phyloP scores from a whole-genome alignment of 2,329 filamentous ascomycete species.

The Zymoseptoria passerinii region DNA sequence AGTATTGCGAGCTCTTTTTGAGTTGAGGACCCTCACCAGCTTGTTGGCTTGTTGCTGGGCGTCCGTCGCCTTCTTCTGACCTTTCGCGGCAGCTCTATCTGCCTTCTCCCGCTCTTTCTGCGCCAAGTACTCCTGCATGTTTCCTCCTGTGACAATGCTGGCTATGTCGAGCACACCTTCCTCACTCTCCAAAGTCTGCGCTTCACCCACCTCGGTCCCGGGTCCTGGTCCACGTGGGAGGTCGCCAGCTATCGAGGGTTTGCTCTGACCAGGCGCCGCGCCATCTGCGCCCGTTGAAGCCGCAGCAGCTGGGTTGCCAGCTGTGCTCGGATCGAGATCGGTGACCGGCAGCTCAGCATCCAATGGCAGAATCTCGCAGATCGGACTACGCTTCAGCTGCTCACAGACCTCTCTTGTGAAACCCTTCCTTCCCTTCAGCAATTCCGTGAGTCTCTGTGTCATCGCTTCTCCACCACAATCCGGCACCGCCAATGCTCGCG shows the following conservation, averaged over 20 bases:
- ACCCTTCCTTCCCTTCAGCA: slow-evolving; percentile 50
- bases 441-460: slow-evolving; percentile 61
- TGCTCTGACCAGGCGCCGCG: slow-evolving; percentile 36
- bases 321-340: slow-evolving; percentile 29
- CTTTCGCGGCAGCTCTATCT: slow-evolving; percentile 51
- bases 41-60: slow-evolving; percentile 49
- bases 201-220: slow-evolving; percentile 48
- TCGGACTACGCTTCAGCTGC: slow-evolving; percentile 54
- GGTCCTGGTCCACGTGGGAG: slow-evolving; percentile 46
- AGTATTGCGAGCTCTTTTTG: slow-evolving; percentile 58
- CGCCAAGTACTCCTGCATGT: slow-evolving; percentile 69
- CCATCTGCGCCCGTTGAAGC: slow-evolving; percentile 48
- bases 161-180: slow-evolving; percentile 78
- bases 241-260: slow-evolving; percentile 35
- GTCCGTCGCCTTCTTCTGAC: slow-evolving; percentile 41
- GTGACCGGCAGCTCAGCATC: slow-evolving; percentile 47
- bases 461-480: slow-evolving; percentile 81
- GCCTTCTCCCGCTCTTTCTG: slow-evolving; percentile 75
- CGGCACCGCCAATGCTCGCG: slow-evolving; percentile 51
- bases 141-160: slow-evolving; percentile 70
- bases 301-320: slow-evolving; percentile 47
- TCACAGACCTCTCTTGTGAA: slow-evolving; percentile 57
- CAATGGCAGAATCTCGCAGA: slow-evolving; percentile 52
- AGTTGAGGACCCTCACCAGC: slow-evolving; percentile 58
- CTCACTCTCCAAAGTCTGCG: slow-evolving; percentile 45